phyloP scores from a whole-genome alignment of 805 yeast species.

The Candida oleophila region DNA sequence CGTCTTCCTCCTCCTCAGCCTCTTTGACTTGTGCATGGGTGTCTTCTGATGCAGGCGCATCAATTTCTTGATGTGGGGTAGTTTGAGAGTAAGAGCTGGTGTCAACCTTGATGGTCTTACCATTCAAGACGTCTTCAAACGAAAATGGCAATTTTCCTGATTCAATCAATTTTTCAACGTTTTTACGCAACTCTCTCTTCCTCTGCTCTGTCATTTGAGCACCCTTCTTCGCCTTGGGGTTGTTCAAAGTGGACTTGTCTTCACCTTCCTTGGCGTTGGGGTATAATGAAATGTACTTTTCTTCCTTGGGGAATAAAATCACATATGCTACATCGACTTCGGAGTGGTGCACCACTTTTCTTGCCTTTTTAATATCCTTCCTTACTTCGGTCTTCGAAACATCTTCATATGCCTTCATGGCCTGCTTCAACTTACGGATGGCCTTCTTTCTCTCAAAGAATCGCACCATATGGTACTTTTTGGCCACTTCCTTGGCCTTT shows the following conservation, averaged over 20 bases:
- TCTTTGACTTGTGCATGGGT: constrained; percentile 1
- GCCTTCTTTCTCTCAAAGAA: constrained; percentile 92
- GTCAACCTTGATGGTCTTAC: constrained; percentile 30
- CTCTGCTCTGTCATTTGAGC: constrained; percentile 40
- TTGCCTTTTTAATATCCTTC: constrained; percentile 42
- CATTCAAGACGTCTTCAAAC: constrained; percentile 45
- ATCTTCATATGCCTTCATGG: constrained; percentile 37
- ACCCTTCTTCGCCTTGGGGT: constrained; percentile 43
- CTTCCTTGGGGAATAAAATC: constrained; percentile 71
- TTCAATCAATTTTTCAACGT: constrained; percentile 51
- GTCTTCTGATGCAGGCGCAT: constrained; percentile 35
- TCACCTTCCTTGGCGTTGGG: constrained; percentile 42
- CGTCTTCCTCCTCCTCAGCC: constrained; percentile 36
- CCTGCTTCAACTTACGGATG: constrained; percentile 60
- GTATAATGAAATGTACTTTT: constrained; percentile 77
- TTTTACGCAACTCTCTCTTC: constrained; percentile 44
- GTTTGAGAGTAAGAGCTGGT: background rate
- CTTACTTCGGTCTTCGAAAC: constrained; percentile 31
- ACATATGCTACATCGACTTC: constrained; percentile 75
- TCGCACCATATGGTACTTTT: constrained; percentile 88
- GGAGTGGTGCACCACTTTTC: constrained; percentile 52
- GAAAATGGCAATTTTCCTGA: constrained; percentile 53
- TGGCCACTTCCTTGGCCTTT: constrained; percentile 52
- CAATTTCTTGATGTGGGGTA: constrained; percentile 24
- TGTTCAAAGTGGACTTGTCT: constrained; percentile 17